phyloP scores from a whole-genome alignment of 768 basidiomycete genomes.

The Amanita rubescens region DNA sequence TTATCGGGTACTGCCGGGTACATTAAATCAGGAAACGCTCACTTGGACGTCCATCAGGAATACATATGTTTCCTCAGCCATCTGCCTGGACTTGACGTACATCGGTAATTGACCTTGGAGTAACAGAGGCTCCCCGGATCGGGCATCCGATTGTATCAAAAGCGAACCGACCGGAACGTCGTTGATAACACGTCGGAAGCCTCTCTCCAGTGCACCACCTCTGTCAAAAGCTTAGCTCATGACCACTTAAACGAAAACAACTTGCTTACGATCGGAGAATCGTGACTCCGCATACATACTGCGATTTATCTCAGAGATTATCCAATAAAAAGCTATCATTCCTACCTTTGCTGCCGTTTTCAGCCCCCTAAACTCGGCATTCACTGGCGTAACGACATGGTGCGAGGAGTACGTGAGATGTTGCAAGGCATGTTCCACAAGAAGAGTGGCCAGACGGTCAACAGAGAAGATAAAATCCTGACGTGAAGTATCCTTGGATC shows the following conservation, averaged over 20 bases:
- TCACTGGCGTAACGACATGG: conserved; percentile 62
- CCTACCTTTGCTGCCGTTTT: conserved; percentile 52
- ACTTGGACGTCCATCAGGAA: conserved; percentile 90
- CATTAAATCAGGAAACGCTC: conserved; percentile 1
- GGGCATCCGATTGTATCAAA: conserved; percentile 81
- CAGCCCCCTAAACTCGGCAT: conserved; percentile 48
- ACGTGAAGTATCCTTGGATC: conserved; percentile 59
- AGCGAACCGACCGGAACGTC: conserved; percentile 85
- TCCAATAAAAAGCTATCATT: not conserved
- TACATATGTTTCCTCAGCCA: conserved; percentile 68
- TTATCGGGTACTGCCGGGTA: not conserved
- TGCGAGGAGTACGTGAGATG: conserved; percentile 66
- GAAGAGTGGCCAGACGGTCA: conserved; percentile 76
- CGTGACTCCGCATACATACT: conserved; percentile 83
- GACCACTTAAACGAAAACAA: not conserved
- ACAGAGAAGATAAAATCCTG: conserved; percentile 93
- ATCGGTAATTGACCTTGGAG: conserved; percentile 76
- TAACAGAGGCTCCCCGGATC: conserved; percentile 81
- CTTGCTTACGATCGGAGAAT: conserved; percentile 76
- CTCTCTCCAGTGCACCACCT: conserved; percentile 86
- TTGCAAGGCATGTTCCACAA: conserved; percentile 81
- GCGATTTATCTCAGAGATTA: conserved; percentile 2
- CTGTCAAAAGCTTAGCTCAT: conserved; percentile 26
- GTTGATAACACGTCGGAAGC: conserved; percentile 81
- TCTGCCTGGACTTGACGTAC: conserved; percentile 56